Conservation (phyloP, 768 basidiomycete species). For the Suillus hirtellus region DNA sequence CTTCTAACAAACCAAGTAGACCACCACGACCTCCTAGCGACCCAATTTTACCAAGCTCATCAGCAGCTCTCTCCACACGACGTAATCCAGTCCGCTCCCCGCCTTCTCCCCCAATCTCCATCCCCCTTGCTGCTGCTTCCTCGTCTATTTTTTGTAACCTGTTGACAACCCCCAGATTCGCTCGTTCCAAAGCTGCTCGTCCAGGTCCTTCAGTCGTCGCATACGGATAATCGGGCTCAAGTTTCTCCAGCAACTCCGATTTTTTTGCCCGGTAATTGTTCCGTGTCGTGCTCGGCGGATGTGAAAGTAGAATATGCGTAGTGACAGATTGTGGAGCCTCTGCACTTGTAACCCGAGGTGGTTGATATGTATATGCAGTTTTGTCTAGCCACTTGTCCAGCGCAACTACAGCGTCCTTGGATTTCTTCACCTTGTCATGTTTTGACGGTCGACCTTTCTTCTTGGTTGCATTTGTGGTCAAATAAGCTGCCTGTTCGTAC, state of each 20-base stretch:
- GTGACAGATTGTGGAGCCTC: slow-evolving; percentile 16
- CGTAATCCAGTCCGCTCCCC: slow-evolving; percentile 44
- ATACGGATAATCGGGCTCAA: slow-evolving; percentile 29
- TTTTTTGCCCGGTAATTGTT: slow-evolving; percentile 47
- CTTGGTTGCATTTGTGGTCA: slow-evolving; percentile 33
- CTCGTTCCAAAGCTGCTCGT: slow-evolving; percentile 40
- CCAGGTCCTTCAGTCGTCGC: slow-evolving; percentile 17
- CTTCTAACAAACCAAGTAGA: slow-evolving; percentile 48
- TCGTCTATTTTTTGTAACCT: slow-evolving; percentile 56
- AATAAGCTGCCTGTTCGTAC: neutral
- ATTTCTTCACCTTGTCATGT: slow-evolving; percentile 57
- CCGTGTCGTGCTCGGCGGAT: slow-evolving; percentile 34
- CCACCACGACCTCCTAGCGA: slow-evolving; percentile 33
- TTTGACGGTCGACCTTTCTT: slow-evolving; percentile 67
- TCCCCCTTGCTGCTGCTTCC: slow-evolving; percentile 40
- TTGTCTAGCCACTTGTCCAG: slow-evolving; percentile 53
- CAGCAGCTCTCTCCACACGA: slow-evolving; percentile 49
- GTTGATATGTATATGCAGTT: slow-evolving; percentile 27
- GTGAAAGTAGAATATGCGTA: slow-evolving; percentile 35
- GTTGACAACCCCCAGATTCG: slow-evolving; percentile 48
- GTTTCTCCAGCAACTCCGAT: slow-evolving; percentile 36
- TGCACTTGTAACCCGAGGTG: slow-evolving; percentile 2
- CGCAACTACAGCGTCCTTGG: slow-evolving; percentile 46
- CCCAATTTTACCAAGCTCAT: slow-evolving; percentile 27
- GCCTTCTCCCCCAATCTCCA: slow-evolving; percentile 44